Conservation (phyloP, 2,329 filamentous ascomycete species). For the Dactylonectria estremocensis region DNA sequence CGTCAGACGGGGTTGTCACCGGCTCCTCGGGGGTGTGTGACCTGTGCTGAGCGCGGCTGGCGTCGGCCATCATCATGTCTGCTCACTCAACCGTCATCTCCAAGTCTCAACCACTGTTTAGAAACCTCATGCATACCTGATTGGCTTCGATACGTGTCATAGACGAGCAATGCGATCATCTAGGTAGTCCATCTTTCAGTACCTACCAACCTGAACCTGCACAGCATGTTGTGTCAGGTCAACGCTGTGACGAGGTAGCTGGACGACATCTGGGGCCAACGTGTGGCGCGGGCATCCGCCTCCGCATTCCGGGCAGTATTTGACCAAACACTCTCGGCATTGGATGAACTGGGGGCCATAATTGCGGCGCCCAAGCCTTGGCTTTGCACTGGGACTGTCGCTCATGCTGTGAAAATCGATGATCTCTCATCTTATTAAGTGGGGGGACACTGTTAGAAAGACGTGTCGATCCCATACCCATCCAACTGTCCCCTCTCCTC, state of each 20-base stretch:
- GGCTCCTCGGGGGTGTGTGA: neutral
- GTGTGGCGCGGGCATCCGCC: constrained; percentile 29
- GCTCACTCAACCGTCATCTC: constrained; percentile 5
- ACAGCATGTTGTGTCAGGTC: constrained; percentile 1
- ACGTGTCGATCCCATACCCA: constrained; percentile 7
- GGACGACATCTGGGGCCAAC: constrained; percentile 21
- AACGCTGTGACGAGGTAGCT: neutral
- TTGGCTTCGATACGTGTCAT: neutral
- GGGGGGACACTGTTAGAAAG: constrained; percentile 3
- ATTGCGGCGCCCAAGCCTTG: constrained; percentile 31
- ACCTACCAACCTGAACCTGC: no score
- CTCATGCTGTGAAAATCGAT: constrained; percentile 25
- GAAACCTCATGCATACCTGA: constrained; percentile 22
- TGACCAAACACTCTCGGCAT: constrained; percentile 12
- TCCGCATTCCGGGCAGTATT: constrained; percentile 30
- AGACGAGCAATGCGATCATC: no score
- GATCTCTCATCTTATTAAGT: constrained; percentile 20
- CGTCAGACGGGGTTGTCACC: neutral
- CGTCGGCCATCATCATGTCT: constrained; percentile 14
- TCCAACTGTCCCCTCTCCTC: neutral
- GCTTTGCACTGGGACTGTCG: constrained; percentile 39
- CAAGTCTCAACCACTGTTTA: no score
- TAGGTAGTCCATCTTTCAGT: neutral
- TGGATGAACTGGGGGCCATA: no score
- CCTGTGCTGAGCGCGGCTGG: constrained; percentile 16